Evolutionary conservation across 2,329 filamentous ascomycete genomes (phyloP).

Genomic region (Botrytis deweyae): DNA sequence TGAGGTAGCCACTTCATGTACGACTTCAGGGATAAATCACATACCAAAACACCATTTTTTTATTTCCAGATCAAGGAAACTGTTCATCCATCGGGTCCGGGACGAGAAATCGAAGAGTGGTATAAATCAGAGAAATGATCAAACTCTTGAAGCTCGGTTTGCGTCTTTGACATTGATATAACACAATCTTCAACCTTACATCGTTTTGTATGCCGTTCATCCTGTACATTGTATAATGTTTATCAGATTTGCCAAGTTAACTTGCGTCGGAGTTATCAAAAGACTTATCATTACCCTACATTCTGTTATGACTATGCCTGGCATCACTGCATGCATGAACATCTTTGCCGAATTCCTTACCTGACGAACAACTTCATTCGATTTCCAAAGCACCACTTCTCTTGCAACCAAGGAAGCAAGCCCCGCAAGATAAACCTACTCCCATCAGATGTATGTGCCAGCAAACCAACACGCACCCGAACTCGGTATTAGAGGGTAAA

Average conservation of each 20-base stretch:
- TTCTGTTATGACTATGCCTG: neutral
- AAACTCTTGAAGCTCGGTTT: neutral
- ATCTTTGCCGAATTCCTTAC: neutral
- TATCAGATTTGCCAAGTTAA: neutral
- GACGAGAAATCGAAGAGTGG: neutral
- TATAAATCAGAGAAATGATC: neutral
- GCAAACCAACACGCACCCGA: neutral
- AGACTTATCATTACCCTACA: neutral
- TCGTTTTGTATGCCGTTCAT: neutral
- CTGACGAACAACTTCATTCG: neutral
- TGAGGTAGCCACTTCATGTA: neutral
- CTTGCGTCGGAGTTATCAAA: neutral
- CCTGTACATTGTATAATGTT: neutral
- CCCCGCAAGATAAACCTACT: neutral
- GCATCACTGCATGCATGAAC: conserved; percentile 3
- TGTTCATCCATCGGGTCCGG: neutral
- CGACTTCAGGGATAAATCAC: neutral
- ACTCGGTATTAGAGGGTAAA: neutral
- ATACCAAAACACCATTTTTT: neutral
- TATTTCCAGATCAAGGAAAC: neutral
- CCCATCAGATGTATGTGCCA: neutral
- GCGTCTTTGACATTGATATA: neutral
- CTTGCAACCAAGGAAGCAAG: neutral
- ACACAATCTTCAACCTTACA: neutral
- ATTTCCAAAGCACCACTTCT: neutral